These are phyloP conservation scores for Xylariaceae sp. DNA, from an alignment of 2,329 filamentous ascomycete species.

Conservation along the genomic window DNA sequence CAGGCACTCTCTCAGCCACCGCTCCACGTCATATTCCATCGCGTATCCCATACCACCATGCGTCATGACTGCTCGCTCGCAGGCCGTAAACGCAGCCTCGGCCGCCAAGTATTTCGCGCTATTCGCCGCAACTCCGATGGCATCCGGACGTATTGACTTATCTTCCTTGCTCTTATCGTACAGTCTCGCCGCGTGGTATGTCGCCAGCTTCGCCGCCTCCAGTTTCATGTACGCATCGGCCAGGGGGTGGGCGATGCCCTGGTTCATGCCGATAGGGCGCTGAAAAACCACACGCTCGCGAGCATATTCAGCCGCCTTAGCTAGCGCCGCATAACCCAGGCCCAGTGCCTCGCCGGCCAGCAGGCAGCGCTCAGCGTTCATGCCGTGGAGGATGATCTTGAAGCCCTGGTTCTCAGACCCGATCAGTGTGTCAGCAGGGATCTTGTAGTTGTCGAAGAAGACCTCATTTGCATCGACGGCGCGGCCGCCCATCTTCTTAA, in stretches of 20 bases:
- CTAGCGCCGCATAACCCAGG: constrained; percentile 67
- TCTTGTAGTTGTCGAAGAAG: constrained; percentile 75
- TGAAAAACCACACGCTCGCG: constrained; percentile 62
- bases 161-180: constrained; percentile 52
- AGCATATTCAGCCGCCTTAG: constrained; percentile 61
- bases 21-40: constrained; percentile 60
- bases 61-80: constrained; percentile 56
- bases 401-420: constrained; percentile 74
- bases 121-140: constrained; percentile 62
- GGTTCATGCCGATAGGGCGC: constrained; percentile 63
- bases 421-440: constrained; percentile 61
- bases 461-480: constrained; percentile 83
- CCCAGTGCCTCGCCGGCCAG: constrained; percentile 76
- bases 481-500: constrained; percentile 81
- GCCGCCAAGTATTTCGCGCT: constrained; percentile 68
- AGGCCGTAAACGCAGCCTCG: constrained; percentile 59
- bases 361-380: constrained; percentile 75
- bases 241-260: constrained; percentile 61
- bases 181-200: constrained; percentile 60
- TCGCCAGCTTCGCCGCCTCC: constrained; percentile 61
- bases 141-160: constrained; percentile 47
- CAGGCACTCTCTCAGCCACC: constrained; percentile 61
- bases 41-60: constrained; percentile 64
- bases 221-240: constrained; percentile 63
- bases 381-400: constrained; percentile 71